phyloP scores from a whole-genome alignment of 306 rosid species.

The Pachyrhizus erosus region DNA sequence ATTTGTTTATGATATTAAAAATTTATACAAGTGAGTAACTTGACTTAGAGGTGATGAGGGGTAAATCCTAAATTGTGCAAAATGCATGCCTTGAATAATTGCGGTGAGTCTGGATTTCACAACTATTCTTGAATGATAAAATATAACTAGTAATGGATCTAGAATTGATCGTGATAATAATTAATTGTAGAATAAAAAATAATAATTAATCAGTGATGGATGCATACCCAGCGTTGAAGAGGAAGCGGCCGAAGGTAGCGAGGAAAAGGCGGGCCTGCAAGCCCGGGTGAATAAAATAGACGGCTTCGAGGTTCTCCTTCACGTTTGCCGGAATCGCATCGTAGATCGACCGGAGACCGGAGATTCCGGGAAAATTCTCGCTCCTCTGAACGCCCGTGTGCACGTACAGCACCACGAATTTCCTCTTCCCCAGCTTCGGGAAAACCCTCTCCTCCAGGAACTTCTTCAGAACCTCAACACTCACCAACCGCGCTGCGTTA shows the following conservation, averaged over 20 bases:
- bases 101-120: background rate
- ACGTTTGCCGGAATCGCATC: conserved; percentile 79
- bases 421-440: conserved; percentile 64
- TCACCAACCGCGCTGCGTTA: conserved; percentile 66
- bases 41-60: background rate
- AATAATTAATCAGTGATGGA: too few species aligned
- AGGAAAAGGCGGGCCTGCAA: conserved; percentile 86
- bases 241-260: conserved; percentile 88
- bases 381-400: conserved; percentile 80
- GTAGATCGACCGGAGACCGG: conserved; percentile 76
- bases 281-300: conserved; percentile 84
- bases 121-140: background rate
- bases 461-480: conserved; percentile 67
- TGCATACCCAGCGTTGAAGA: conserved; percentile 79
- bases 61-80: conserved; percentile 14
- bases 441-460: conserved; percentile 76
- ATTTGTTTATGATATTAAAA: too few species aligned
- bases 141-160: background rate
- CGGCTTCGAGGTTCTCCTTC: conserved; percentile 77
- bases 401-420: conserved; percentile 74
- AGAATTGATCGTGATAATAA: too few species aligned
- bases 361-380: conserved; percentile 90
- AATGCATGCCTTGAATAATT: background rate
- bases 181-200: too few species aligned
- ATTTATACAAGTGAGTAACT: too few species aligned